phyloP scores from a whole-genome alignment of 2,329 filamentous ascomycete species.

The Botrytis galanthina region DNA sequence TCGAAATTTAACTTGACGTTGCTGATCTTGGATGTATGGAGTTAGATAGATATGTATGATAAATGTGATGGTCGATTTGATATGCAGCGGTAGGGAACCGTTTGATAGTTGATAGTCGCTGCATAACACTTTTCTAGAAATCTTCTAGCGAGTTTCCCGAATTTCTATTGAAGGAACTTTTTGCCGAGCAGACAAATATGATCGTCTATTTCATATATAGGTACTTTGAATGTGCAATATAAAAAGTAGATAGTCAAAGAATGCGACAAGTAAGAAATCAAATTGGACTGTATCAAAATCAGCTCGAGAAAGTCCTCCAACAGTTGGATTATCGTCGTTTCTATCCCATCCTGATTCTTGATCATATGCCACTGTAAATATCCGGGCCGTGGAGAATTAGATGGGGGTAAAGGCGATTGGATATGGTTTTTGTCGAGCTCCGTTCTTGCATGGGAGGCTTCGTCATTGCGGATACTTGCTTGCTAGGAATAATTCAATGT shows the following conservation, averaged over 20 bases:
- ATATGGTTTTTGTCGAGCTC: not conserved
- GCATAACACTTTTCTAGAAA: constrained; percentile 7
- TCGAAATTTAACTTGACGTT: not conserved
- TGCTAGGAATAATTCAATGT: not conserved
- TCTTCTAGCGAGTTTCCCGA: not conserved
- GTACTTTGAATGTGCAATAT: not conserved
- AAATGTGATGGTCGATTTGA: not conserved
- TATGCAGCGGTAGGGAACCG: constrained; percentile 1
- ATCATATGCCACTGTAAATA: constrained; percentile 7
- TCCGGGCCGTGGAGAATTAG: not conserved
- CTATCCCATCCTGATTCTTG: not conserved
- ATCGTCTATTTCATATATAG: not conserved
- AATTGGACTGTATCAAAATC: not conserved
- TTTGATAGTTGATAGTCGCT: not conserved
- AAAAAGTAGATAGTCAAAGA: not conserved
- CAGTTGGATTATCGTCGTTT: not conserved
- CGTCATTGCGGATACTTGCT: constrained; percentile 1
- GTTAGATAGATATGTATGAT: not conserved
- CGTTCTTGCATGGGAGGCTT: not conserved
- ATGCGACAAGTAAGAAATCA: not conserved
- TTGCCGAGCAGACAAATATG: not conserved
- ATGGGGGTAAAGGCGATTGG: not conserved
- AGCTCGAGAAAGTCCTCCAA: not conserved
- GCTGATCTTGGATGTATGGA: not conserved
- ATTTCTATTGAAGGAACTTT: not conserved